A percentile compares a stretch with the other conserved stretches of the same genome.
These are phyloP conservation scores for Mimosa bimucronata DNA, from an alignment of 306 rosid genomes.

Conservation along the genomic window DNA sequence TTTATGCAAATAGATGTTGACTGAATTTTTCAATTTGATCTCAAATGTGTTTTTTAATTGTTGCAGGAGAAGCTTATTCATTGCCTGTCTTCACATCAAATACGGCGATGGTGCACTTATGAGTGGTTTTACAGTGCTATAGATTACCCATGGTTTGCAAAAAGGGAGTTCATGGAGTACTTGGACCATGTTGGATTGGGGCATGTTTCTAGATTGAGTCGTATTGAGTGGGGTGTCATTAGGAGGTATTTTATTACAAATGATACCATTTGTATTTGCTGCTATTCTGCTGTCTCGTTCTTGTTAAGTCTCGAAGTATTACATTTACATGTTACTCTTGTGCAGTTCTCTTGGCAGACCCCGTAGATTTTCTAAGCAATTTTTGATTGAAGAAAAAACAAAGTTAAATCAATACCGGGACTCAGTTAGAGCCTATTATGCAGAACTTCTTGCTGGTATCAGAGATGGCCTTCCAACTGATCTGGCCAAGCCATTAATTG, in stretches of 20 bases:
- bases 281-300: conserved; percentile 26
- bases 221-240: conserved; percentile 97
- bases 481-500: conserved; percentile 81
- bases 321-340: conserved; percentile 37
- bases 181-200: conserved; percentile 94
- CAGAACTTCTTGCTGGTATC: conserved; percentile 82
- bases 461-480: conserved; percentile 91
- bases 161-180: conserved; percentile 91
- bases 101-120: conserved; percentile 83
- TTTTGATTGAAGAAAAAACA: conserved; percentile 79
- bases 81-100: conserved; percentile 69
- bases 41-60: conserved; percentile 19
- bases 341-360: conserved; percentile 97
- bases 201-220: conserved; percentile 91
- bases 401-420: conserved; percentile 90
- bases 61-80: conserved; percentile 72
- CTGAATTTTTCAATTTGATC: conserved; percentile 30
- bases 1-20: conserved; percentile 31
- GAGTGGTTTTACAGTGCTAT: conserved; percentile 99
- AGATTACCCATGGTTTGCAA: conserved; percentile 96
- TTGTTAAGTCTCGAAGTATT: conserved; percentile 25
- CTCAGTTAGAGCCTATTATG: conserved; percentile 83
- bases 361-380: conserved; percentile 83
- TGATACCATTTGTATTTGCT: conserved; percentile 32
- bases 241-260: conserved; percentile 66